Evolutionary conservation across 2,329 filamentous ascomycete genomes (phyloP), one percentile per base, ranked within the genome.

Genomic region (Ophiostoma populinum): DNA sequence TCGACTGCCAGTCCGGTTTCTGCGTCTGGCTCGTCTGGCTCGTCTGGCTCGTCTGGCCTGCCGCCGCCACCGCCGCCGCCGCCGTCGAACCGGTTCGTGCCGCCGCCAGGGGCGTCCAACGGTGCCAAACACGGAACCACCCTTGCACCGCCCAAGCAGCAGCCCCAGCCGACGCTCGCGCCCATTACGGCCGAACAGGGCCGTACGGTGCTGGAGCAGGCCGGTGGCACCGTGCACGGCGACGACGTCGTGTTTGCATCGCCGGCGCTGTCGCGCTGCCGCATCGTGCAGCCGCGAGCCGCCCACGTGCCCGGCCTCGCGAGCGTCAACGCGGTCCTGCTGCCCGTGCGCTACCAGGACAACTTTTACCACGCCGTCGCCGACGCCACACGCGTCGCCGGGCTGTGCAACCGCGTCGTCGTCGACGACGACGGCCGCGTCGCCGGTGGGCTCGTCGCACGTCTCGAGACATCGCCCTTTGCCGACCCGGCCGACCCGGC

Each of bases 251-350:
- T 41, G 22, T 41, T 41, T 25, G 32, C 21, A 21, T 12, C 21
- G 6, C 8, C 21, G 11, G 30, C 38, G 36, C 32, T 33, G 22
- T 36, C 40, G 28, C 38, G 40, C 25, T 45, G 41, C 51, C 43
- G 24, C 27, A 39, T 45, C 6, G 38, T 32, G 12, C 31, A 39
- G n/a, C 40, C 54, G 42, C 46, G 49, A 34, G 51, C 58, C 29
- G 47, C 55, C 30, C 69, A 77, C 51, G 53, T 76, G 38, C 56
- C 65, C 38, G 61, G 68, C 29, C 59, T 79, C 6, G 69, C 68
- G 25, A 67, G 72, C 45, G 74, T 79, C 52, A 76, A 75, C 52
- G 57, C 67, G 29, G 63, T 78, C 34, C 63, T 78, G 35, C 67
- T 79, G 1, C 70, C 67, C 33, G 67, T 78, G 39, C 57, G 59